Conservation (phyloP, 2,329 filamentous ascomycete genomes). For the Penicillium hordei region DNA sequence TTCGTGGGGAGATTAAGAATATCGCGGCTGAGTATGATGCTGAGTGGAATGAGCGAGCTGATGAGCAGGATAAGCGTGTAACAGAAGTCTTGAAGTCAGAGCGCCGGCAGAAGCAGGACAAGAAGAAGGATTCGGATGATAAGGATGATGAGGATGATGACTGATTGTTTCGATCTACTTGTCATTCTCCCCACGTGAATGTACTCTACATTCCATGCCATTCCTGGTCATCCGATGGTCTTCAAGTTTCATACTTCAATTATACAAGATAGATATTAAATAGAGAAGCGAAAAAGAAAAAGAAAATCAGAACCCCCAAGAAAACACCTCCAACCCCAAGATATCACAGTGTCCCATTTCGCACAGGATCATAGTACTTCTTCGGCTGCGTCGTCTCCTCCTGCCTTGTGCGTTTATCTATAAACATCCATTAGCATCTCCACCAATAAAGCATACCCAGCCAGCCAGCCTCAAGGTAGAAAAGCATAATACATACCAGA, state of each 20-base stretch:
- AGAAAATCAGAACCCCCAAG: not conserved
- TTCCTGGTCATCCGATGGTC: not conserved
- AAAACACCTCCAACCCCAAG: not conserved
- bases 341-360: constrained; percentile 36
- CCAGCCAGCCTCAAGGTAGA: not conserved
- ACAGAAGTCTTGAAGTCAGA: constrained; percentile 55
- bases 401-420: constrained; percentile 28
- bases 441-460: not conserved
- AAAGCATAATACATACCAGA: constrained; percentile 10
- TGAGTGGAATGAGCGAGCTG: constrained; percentile 77
- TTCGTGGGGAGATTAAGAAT: constrained; percentile 75
- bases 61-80: constrained; percentile 66
- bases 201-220: constrained; percentile 4
- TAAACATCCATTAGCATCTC: not conserved
- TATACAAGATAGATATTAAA: constrained; percentile 6
- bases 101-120: constrained; percentile 41
- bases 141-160: constrained; percentile 34
- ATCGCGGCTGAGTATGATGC: constrained; percentile 86
- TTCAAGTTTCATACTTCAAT: constrained; percentile 1
- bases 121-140: constrained; percentile 22
- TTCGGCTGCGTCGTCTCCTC: constrained; percentile 28
- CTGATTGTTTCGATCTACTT: constrained; percentile 8
- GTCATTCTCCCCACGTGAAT: not conserved
- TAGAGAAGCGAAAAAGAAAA: not conserved
- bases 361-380: constrained; percentile 46